Evolutionary conservation across 2,329 filamentous ascomycete species (phyloP).

Genomic region (Cordyceps fumosorosea): DNA sequence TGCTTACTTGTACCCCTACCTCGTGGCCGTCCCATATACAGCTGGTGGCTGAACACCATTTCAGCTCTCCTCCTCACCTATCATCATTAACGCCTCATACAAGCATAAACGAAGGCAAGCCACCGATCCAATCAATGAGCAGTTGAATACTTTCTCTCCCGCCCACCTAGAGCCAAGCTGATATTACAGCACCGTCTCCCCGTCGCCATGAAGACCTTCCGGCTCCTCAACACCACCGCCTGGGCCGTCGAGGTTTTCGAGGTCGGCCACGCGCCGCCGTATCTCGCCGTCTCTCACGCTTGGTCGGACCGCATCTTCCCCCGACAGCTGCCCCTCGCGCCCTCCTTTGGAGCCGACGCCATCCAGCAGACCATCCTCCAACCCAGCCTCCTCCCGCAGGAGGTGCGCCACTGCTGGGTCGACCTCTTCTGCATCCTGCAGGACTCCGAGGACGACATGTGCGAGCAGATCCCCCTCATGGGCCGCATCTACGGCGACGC

Average conservation of each 20-base stretch:
- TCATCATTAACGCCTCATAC: too few relatives aligned
- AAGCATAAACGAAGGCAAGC: too few relatives aligned
- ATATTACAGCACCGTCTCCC: too few relatives aligned
- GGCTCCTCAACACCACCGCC: neutral
- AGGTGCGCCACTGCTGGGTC: neutral
- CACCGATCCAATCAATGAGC: too few relatives aligned
- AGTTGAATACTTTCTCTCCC: too few relatives aligned
- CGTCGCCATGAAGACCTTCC: neutral
- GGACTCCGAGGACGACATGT: conserved; percentile 3
- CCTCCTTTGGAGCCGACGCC: neutral
- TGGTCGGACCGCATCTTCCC: conserved; percentile 3
- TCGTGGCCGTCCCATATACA: too few relatives aligned
- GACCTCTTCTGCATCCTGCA: conserved; percentile 7
- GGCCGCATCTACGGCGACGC: conserved; percentile 2
- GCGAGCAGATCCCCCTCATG: conserved; percentile 7
- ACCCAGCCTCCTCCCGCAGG: neutral
- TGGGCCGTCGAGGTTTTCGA: neutral
- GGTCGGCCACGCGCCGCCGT: neutral
- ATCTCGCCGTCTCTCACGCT: conserved; percentile 1
- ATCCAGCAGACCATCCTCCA: neutral
- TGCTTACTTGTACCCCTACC: too few relatives aligned
- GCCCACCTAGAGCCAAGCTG: too few relatives aligned
- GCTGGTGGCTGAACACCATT: too few relatives aligned
- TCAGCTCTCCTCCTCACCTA: too few relatives aligned
- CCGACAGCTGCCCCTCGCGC: neutral